Evolutionary conservation across 176 grass and related monocot genomes (phyloP).

Genomic region (Zea luxurians): DNA sequence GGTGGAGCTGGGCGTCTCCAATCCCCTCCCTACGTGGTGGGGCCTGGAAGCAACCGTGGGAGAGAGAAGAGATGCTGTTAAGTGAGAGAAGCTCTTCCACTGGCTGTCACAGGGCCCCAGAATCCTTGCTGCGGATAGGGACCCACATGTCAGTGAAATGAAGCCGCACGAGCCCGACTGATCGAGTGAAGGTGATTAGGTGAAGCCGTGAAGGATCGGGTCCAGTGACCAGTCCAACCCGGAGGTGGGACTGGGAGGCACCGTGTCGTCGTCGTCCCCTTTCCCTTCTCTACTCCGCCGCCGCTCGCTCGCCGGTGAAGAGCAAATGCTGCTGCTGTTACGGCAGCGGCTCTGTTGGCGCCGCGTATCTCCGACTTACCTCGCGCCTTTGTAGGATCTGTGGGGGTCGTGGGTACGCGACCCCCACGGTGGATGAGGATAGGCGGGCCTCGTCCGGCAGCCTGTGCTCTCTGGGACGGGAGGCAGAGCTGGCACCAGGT

Average conservation of each 20-base stretch:
- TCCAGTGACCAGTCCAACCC: not conserved
- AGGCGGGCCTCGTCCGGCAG: not conserved
- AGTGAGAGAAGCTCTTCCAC: not conserved
- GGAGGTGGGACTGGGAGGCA: not conserved
- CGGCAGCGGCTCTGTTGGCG: not conserved
- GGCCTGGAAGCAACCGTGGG: not conserved
- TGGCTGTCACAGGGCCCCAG: not conserved
- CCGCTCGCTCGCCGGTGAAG: slow-evolving; percentile 26
- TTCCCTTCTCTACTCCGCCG: not conserved
- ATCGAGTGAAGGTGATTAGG: not conserved
- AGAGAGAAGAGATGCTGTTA: not conserved
- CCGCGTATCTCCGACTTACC: not conserved
- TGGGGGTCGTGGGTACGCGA: not conserved
- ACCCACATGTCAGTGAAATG: not conserved
- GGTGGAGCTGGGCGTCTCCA: not conserved
- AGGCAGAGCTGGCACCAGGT: slow-evolving; percentile 22
- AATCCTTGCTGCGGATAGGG: not conserved
- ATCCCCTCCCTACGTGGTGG: not conserved
- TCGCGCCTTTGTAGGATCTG: not conserved
- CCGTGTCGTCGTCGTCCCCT: not conserved
- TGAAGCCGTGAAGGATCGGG: not conserved
- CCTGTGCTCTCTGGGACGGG: not conserved
- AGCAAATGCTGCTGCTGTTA: not conserved
- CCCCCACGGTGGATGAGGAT: not conserved
- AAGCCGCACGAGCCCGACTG: not conserved